Percentiles rank a stretch among this genome's conserved stretches.
These are phyloP conservation scores for Rhododendron kiyosumense DNA, from an alignment of 148 eudicot genomes.

Conservation along the genomic window DNA sequence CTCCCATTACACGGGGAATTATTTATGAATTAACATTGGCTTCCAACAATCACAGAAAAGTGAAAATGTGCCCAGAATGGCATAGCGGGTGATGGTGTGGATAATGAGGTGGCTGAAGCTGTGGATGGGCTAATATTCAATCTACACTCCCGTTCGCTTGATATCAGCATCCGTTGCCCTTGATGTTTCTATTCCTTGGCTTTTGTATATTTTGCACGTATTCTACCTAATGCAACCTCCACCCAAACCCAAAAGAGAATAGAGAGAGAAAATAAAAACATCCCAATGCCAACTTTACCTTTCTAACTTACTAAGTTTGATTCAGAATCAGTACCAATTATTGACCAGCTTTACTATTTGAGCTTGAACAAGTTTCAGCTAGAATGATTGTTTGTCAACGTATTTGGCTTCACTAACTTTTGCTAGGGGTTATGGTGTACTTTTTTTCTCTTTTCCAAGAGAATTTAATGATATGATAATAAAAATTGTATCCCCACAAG, in stretches of 20 bases:
- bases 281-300: not conserved
- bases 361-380: not conserved
- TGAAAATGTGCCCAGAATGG: not conserved
- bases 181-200: not conserved
- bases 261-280: not conserved
- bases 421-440: not conserved
- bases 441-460: not conserved
- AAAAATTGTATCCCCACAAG: not conserved
- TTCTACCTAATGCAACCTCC: not conserved
- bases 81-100: not conserved
- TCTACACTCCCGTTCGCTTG: not conserved
- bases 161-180: not conserved
- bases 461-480: not conserved
- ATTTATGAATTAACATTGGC: not conserved
- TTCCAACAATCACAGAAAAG: not conserved
- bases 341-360: not conserved
- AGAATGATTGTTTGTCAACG: not conserved
- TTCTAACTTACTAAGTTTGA: not conserved
- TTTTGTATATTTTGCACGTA: not conserved
- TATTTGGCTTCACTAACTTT: not conserved
- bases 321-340: not conserved
- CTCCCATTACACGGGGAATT: not conserved
- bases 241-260: not conserved
- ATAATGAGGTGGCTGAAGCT: not conserved
- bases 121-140: not conserved